A percentile compares a stretch with the other conserved stretches of the same genome.
Conservation (phyloP, 202 grass and related monocot species). For the Bolboschoenoplectus hybrid region DNA sequence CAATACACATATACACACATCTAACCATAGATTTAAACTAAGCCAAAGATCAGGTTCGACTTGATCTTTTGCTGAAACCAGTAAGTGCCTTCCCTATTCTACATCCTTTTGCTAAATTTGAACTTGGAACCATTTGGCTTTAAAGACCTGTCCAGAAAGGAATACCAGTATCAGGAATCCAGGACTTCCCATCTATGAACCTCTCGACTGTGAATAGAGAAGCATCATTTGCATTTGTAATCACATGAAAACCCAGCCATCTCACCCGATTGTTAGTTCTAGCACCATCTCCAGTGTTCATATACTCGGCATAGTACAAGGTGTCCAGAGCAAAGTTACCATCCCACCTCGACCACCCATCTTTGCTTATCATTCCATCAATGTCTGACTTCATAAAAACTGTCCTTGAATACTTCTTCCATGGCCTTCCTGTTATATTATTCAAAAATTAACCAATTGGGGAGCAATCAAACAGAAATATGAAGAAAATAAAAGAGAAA, state of each 20-base stretch:
- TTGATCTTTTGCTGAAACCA: background rate
- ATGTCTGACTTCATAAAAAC: slow-evolving; percentile 67
- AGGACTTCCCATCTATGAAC: slow-evolving; percentile 65
- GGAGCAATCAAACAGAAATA: background rate
- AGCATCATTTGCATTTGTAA: slow-evolving; percentile 59
- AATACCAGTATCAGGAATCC: slow-evolving; percentile 50
- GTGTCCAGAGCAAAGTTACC: slow-evolving; percentile 56
- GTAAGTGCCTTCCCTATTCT: background rate
- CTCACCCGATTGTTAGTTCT: slow-evolving; percentile 60
- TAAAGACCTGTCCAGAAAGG: slow-evolving; percentile 39
- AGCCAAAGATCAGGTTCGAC: background rate
- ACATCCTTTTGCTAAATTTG: background rate
- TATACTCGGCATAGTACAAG: slow-evolving; percentile 80
- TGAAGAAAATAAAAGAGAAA: background rate
- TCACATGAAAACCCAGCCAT: slow-evolving; percentile 62
- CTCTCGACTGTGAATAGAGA: slow-evolving; percentile 56
- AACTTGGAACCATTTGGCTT: background rate
- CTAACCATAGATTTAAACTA: background rate
- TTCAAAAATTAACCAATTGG: background rate
- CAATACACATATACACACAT: background rate
- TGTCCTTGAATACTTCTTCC: slow-evolving; percentile 69
- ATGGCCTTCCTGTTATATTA: slow-evolving; percentile 49
- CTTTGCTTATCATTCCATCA: slow-evolving; percentile 60
- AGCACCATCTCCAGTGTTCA: slow-evolving; percentile 61
- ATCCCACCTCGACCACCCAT: slow-evolving; percentile 70